Evolutionary conservation across 1,139 yeast genomes (phyloP).

Genomic region (Spathaspora sp.): DNA sequence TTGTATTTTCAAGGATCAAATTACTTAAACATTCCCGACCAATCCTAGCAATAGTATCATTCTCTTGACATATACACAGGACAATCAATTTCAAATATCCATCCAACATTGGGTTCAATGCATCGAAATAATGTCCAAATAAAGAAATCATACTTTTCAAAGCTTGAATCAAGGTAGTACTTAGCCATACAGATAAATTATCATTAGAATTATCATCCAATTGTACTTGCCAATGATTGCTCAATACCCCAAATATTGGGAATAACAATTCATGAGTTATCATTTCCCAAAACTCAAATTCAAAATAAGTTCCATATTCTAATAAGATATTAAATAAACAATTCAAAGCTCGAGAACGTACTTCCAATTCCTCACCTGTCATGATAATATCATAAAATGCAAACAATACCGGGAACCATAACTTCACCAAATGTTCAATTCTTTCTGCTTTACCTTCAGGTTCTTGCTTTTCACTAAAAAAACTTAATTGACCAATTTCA

Average conservation of each 20-base stretch:
- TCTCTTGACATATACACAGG: constrained; percentile 93
- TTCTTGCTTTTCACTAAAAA: constrained; percentile 18
- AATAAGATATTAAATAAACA: constrained; percentile 78
- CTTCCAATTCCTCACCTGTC: constrained; percentile 94
- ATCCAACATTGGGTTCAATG: constrained; percentile 68
- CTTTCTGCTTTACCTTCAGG: constrained; percentile 18
- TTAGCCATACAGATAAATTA: constrained; percentile 90
- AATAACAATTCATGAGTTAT: constrained; percentile 76
- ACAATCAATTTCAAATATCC: constrained; percentile 76
- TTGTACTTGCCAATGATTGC: constrained; percentile 72
- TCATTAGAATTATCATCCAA: constrained; percentile 53
- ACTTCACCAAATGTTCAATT: constrained; percentile 43
- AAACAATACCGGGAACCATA: constrained; percentile 81
- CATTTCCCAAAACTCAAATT: constrained; percentile 75
- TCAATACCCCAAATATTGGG: constrained; percentile 84
- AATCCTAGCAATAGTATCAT: constrained; percentile 92
- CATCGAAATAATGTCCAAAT: constrained; percentile 76
- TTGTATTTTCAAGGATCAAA: constrained; percentile 69
- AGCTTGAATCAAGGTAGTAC: constrained; percentile 95
- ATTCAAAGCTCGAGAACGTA: constrained; percentile 83
- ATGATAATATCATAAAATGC: constrained; percentile 87
- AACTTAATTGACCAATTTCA: constrained; percentile 49
- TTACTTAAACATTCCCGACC: constrained; percentile 88
- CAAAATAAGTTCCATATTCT: constrained; percentile 76
- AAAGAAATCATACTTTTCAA: constrained; percentile 83